Evolutionary conservation across 164 flowering plant genomes (phyloP).

Genomic region (Umbellularia californica): DNA sequence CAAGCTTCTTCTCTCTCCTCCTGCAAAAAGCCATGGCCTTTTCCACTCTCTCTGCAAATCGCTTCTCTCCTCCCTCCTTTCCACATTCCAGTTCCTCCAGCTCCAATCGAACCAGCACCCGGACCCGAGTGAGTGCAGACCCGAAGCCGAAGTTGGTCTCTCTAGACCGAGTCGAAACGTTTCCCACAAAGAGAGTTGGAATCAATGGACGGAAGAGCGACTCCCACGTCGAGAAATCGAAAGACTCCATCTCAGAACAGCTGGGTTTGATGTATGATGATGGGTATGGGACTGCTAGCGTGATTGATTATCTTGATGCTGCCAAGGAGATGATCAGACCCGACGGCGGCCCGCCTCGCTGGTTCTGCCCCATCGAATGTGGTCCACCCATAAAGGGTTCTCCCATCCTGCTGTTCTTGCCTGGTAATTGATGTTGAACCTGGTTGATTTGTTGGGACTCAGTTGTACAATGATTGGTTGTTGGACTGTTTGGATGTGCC

Average conservation of each 20-base stretch:
- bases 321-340: constrained; percentile 48
- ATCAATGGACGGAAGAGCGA: background rate
- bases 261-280: constrained; percentile 64
- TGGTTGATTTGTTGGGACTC: no score
- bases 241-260: background rate
- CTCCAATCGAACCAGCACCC: background rate
- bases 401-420: constrained; percentile 71
- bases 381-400: constrained; percentile 54
- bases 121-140: background rate
- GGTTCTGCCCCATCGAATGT: constrained; percentile 61
- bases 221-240: background rate
- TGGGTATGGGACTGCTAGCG: constrained; percentile 54
- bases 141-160: background rate
- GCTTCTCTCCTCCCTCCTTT: background rate
- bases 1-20: no score
- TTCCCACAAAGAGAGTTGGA: background rate
- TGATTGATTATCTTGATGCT: constrained; percentile 62
- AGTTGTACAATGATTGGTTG: no score
- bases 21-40: background rate
- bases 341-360: constrained; percentile 82
- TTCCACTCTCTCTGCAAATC: background rate
- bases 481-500: no score
- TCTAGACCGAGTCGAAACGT: background rate
- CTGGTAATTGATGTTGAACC: no score
- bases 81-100: background rate